Evolutionary conservation across 192 early-diverging fungal genomes (phyloP).

Genomic region (Podila epigama): DNA sequence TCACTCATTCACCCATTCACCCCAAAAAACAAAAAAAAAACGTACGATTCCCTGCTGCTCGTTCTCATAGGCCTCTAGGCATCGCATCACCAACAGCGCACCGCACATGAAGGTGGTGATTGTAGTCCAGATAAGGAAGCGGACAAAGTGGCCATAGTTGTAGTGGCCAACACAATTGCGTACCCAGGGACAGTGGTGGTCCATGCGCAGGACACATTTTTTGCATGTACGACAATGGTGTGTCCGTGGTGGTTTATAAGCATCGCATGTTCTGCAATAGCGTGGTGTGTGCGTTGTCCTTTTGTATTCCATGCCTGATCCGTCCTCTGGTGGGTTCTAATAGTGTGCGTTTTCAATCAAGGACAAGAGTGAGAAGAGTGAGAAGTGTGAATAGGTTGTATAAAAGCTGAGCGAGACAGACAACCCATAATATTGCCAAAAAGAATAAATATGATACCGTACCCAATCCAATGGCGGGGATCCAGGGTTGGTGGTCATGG

Average conservation of each 20-base stretch:
- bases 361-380: background rate
- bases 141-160: constrained; percentile 78
- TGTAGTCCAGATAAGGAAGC: constrained; percentile 77
- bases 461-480: constrained; percentile 70
- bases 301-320: constrained; percentile 67
- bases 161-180: constrained; percentile 83
- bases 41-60: constrained; percentile 18
- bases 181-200: constrained; percentile 94
- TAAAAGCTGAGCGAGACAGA: background rate
- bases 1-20: background rate
- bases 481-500: constrained; percentile 80
- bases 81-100: constrained; percentile 20
- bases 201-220: constrained; percentile 85
- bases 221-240: constrained; percentile 82
- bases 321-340: background rate
- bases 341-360: background rate
- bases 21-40: background rate
- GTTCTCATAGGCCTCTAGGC: constrained; percentile 39
- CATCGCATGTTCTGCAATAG: constrained; percentile 68
- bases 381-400: background rate
- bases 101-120: constrained; percentile 59
- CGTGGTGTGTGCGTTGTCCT: constrained; percentile 70
- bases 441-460: background rate
- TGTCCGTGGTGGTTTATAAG: constrained; percentile 77
- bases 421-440: background rate